These are phyloP conservation scores for Globisporangium canariense DNA, from an alignment of 352 stramenopile genomes.

Conservation along the genomic window DNA sequence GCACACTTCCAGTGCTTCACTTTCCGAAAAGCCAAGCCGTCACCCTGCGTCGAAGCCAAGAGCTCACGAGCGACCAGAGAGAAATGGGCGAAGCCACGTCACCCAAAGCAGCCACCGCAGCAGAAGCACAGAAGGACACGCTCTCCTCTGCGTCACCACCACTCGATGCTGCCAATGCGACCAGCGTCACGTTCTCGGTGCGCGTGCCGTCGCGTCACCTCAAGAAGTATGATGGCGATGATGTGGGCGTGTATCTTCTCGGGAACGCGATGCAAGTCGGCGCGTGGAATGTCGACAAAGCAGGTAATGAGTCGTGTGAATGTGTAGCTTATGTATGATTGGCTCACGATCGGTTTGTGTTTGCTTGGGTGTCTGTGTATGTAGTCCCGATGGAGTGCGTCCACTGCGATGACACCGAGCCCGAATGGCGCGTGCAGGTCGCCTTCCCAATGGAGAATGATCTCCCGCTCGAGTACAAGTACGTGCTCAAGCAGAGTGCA, in stretches of 20 bases:
- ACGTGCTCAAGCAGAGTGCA: slow-evolving; percentile 44
- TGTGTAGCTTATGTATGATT: neutral
- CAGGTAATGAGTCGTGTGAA: slow-evolving; percentile 24
- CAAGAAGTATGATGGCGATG: neutral
- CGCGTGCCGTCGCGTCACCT: slow-evolving; percentile 27
- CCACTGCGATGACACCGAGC: slow-evolving; percentile 26
- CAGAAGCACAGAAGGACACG: neutral
- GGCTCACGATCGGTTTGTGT: neutral
- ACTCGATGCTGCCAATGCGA: neutral
- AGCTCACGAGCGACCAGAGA: neutral
- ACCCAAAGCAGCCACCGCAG: neutral
- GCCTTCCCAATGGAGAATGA: slow-evolving; percentile 18
- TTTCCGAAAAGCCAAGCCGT: neutral
- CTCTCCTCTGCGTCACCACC: neutral
- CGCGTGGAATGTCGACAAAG: slow-evolving; percentile 51
- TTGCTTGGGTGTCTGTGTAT: slow-evolving; percentile 1
- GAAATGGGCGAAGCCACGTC: slow-evolving; percentile 7
- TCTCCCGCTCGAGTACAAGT: slow-evolving; percentile 75
- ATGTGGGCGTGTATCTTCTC: slow-evolving; percentile 45
- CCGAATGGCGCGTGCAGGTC: slow-evolving; percentile 35
- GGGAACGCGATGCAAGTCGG: slow-evolving; percentile 54
- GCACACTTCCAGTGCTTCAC: slow-evolving; percentile 2
- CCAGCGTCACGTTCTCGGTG: slow-evolving; percentile 34
- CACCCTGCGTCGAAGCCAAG: neutral
- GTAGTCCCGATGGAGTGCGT: slow-evolving; percentile 48